Evolutionary conservation across 169 alveolate genomes (phyloP).

Genomic region (Babesia microti): DNA sequence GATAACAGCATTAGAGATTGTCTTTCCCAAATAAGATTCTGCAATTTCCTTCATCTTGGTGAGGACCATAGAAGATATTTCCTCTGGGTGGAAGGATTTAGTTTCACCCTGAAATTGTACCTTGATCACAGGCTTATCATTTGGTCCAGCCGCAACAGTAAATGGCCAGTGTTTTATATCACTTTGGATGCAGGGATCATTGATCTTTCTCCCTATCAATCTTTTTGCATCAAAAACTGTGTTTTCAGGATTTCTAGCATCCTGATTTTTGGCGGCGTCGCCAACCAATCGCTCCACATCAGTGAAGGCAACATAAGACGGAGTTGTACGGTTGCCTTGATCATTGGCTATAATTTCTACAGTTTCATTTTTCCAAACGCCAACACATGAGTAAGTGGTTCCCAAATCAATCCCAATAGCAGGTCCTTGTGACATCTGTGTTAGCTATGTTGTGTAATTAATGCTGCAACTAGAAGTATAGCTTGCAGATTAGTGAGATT

Average conservation of each 20-base stretch:
- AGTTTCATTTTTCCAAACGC: constrained; percentile 86
- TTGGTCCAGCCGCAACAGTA: constrained; percentile 75
- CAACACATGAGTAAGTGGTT: constrained; percentile 94
- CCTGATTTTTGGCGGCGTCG: constrained; percentile 94
- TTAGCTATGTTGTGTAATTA: constrained; percentile 1
- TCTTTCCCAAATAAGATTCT: constrained; percentile 86
- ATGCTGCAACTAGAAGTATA: no score
- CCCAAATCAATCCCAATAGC: constrained; percentile 91
- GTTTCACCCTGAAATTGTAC: constrained; percentile 78
- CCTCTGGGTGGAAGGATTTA: constrained; percentile 86
- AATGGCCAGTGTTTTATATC: constrained; percentile 91
- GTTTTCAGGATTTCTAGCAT: constrained; percentile 87
- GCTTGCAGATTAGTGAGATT: no score
- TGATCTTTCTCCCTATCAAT: constrained; percentile 87
- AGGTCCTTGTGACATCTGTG: constrained; percentile 30
- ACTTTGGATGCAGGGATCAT: constrained; percentile 81
- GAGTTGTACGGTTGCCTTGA: constrained; percentile 97
- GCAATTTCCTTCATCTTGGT: constrained; percentile 95
- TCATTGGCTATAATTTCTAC: constrained; percentile 95
- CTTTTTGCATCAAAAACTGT: constrained; percentile 95
- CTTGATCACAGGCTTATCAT: constrained; percentile 77
- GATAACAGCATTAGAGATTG: constrained; percentile 91
- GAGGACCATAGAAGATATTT: constrained; percentile 89
- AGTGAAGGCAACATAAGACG: constrained; percentile 96
- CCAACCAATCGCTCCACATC: constrained; percentile 95